Base-by-base conservation (phyloP, 139 green algal genomes). In the Raphidocelis subcapitata region DNA sequence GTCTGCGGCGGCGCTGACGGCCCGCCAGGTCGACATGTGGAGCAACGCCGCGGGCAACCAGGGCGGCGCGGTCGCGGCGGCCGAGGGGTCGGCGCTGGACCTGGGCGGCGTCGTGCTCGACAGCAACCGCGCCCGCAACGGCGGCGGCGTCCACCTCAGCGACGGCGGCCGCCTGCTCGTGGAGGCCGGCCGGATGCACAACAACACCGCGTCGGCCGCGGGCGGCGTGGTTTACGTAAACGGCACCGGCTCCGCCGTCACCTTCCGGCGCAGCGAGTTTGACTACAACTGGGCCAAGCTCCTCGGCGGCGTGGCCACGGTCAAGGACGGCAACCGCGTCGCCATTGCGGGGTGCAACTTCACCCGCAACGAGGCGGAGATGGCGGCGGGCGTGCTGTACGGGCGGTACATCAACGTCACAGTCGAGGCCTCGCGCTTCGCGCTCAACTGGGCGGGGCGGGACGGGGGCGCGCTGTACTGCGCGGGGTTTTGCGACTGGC, bases 401-500 rank as follows among this genome's bases (percentile, higher is more conserved):
- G 63, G 33, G 2, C 35, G 36, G 12, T 49, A 49, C n/a, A 35
- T 44, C 5, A 37, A 67, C 63, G 29, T 78, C 5, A 72, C 21
- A 4, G 54, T 33, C 1, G 59, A 49, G 35, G 41, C 4, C 3
- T 62, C 61, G 26, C 51, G 20, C 18, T 78, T 78, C 26, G 8
- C 28, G 26, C 29, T 44, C 63, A 78, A 78, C 37, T 59, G 26
- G 3, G 72, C 72, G 31, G 49, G 5, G 5, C 63, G 52, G 16
- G 63, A 78, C 37, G 72, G 72, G 8, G 72, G 72, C 8, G 72
- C 36, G 26, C 36, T 78, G 5, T 78, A 78, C 63, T 78, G 72
- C 26, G 72, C 72, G 21, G 51, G 62, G 15, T 37, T 29, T n/a
- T 78, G 72, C 63, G 31, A 55, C 36, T 78, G 62, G 62, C 18